phyloP scores from a whole-genome alignment of 257 asterid genomes.

The Lantana camara region DNA sequence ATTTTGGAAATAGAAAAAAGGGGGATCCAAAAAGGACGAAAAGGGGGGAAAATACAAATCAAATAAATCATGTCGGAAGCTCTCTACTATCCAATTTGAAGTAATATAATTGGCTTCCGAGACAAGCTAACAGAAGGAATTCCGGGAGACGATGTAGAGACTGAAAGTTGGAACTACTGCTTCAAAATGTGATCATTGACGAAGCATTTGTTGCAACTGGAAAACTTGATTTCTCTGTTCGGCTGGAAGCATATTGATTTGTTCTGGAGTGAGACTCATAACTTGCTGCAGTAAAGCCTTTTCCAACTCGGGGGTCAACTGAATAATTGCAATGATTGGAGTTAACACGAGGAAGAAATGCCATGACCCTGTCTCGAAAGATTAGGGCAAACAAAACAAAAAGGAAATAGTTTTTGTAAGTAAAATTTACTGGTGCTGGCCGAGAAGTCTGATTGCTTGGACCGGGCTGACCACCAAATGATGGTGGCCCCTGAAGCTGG shows the following conservation, averaged over 20 bases:
- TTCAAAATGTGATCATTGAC: conserved; percentile 42
- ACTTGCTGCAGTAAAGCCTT: conserved; percentile 89
- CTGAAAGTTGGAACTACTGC: conserved; percentile 16
- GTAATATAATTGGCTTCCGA: conserved; percentile 2
- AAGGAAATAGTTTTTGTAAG: conserved; percentile 17
- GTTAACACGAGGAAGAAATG: background rate
- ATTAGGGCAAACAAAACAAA: background rate
- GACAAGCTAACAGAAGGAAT: background rate
- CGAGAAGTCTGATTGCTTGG: conserved; percentile 74
- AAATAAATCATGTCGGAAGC: background rate
- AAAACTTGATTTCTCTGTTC: conserved; percentile 92
- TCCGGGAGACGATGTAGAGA: no score
- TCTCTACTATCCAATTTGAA: background rate
- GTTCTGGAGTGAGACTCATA: conserved; percentile 90
- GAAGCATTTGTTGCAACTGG: conserved; percentile 92
- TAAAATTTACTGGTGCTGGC: conserved; percentile 50
- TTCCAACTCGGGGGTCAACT: conserved; percentile 91
- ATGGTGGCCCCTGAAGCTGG: conserved; percentile 62
- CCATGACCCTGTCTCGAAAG: background rate
- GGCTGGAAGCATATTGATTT: conserved; percentile 78
- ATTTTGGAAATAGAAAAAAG: background rate
- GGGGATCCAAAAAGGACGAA: no score
- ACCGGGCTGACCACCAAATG: conserved; percentile 61
- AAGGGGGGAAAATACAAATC: background rate
- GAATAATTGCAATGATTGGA: conserved; percentile 29